A percentile compares a stretch with the other conserved stretches of the same genome.
These are phyloP conservation scores for Penicillium corylophilum DNA, from an alignment of 2,329 filamentous ascomycete genomes.

Conservation along the genomic window DNA sequence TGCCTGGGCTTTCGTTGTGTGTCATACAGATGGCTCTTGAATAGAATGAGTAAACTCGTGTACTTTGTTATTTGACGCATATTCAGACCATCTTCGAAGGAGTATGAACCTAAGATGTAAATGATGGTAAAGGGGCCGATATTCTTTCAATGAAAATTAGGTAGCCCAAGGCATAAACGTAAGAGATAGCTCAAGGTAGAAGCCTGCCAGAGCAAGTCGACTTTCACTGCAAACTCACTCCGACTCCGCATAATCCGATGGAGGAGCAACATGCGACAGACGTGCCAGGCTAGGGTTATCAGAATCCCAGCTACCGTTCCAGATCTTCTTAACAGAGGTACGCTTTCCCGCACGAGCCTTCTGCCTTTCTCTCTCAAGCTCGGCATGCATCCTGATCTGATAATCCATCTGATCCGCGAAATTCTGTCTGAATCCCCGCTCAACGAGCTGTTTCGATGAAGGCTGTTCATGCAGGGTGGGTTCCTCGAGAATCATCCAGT, in stretches of 20 bases:
- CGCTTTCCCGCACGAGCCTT: background rate
- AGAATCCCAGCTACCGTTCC: background rate
- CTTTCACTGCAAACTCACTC: background rate
- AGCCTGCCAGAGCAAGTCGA: background rate
- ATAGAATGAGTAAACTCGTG: no score
- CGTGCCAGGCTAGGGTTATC: background rate
- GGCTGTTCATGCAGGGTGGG: background rate
- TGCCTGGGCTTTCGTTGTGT: no score
- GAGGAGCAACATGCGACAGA: background rate
- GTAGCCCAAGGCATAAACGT: background rate
- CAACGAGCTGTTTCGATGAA: background rate
- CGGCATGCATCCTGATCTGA: background rate
- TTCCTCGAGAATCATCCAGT: constrained; percentile 5
- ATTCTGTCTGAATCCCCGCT: background rate
- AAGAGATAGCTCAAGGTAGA: background rate
- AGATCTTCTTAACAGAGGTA: background rate
- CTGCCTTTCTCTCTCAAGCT: background rate
- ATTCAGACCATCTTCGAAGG: no score
- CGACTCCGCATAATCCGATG: background rate
- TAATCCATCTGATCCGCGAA: background rate
- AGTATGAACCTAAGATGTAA: no score
- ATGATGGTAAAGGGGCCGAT: background rate
- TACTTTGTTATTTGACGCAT: no score
- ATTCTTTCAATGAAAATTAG: background rate
- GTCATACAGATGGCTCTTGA: no score